phyloP scores from a whole-genome alignment of 2,329 filamentous ascomycete genomes.

The Sarocladium kiliense region DNA sequence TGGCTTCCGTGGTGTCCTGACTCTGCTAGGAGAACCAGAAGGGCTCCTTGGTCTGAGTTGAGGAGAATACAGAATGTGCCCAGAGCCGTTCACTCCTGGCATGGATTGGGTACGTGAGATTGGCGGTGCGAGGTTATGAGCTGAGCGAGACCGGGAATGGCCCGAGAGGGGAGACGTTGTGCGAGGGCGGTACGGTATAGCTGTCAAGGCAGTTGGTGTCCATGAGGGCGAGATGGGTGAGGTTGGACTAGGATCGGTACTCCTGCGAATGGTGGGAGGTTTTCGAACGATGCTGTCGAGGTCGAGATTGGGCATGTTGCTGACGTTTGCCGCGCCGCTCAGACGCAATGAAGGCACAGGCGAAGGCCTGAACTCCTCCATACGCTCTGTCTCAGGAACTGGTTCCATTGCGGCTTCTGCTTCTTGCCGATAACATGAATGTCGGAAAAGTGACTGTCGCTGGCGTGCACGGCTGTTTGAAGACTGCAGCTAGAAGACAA shows the following conservation, averaged over 20 bases:
- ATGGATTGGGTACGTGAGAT: slow-evolving; percentile 62
- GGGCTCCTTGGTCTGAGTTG: slow-evolving; percentile 49
- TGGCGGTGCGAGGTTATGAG: slow-evolving; percentile 46
- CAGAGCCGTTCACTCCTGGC: slow-evolving; percentile 56
- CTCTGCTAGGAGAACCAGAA: slow-evolving; percentile 45
- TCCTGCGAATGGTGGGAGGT: slow-evolving; percentile 49
- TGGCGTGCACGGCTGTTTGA: too few relatives aligned
- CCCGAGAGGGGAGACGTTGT: slow-evolving; percentile 57
- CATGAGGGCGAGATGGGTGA: slow-evolving; percentile 49
- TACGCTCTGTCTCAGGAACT: slow-evolving; percentile 62
- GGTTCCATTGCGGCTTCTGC: slow-evolving; percentile 48
- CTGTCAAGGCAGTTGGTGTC: slow-evolving; percentile 29
- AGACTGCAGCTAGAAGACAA: not conserved
- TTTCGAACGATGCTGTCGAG: slow-evolving; percentile 33
- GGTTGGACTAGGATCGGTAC: slow-evolving; percentile 50
- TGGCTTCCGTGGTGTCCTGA: slow-evolving; percentile 49
- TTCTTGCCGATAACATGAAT: not conserved
- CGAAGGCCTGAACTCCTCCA: slow-evolving; percentile 59
- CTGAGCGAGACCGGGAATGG: slow-evolving; percentile 54
- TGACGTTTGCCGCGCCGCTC: slow-evolving; percentile 25
- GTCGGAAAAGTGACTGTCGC: too few relatives aligned
- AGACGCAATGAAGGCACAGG: slow-evolving; percentile 51
- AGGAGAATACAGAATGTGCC: slow-evolving; percentile 51
- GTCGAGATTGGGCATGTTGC: slow-evolving; percentile 24
- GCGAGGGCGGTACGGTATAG: slow-evolving; percentile 54